phyloP scores from a whole-genome alignment of 345 rosid genomes.

The Cardamine resedifolia region DNA sequence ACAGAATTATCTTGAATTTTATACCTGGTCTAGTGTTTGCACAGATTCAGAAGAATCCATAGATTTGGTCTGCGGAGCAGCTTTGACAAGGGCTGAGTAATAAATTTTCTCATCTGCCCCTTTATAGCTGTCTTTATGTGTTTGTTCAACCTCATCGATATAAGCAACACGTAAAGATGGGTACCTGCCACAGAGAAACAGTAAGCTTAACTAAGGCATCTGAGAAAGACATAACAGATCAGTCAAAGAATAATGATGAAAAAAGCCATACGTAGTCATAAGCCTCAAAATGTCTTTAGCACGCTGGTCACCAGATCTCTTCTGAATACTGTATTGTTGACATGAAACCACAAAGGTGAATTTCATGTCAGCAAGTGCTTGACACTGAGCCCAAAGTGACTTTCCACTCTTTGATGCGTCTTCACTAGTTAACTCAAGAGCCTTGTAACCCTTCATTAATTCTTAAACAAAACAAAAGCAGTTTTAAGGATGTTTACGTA shows the following conservation, averaged over 20 bases:
- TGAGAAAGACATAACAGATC: background rate
- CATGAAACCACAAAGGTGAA: slow-evolving; percentile 80
- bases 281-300: slow-evolving; percentile 71
- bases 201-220: slow-evolving; percentile 5
- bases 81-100: slow-evolving; percentile 71
- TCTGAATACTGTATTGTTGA: slow-evolving; percentile 72
- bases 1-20: slow-evolving; percentile 7
- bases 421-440: slow-evolving; percentile 50
- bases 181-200: slow-evolving; percentile 43
- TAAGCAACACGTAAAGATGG: slow-evolving; percentile 80
- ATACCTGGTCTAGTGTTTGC: slow-evolving; percentile 74
- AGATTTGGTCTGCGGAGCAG: slow-evolving; percentile 56
- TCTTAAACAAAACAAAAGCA: slow-evolving; percentile 32
- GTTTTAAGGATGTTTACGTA: slow-evolving; percentile 21
- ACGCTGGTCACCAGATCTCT: slow-evolving; percentile 63
- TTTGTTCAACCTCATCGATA: slow-evolving; percentile 73
- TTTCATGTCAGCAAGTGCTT: slow-evolving; percentile 80
- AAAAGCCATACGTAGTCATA: slow-evolving; percentile 61
- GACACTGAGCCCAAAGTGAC: slow-evolving; percentile 70
- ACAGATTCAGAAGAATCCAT: slow-evolving; percentile 71
- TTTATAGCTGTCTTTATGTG: slow-evolving; percentile 51
- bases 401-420: slow-evolving; percentile 60
- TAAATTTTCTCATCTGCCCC: slow-evolving; percentile 52
- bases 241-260: slow-evolving; percentile 9
- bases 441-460: slow-evolving; percentile 74